Base-by-base conservation (phyloP, 2,329 filamentous ascomycete species). In the Beauveria varroae region DNA sequence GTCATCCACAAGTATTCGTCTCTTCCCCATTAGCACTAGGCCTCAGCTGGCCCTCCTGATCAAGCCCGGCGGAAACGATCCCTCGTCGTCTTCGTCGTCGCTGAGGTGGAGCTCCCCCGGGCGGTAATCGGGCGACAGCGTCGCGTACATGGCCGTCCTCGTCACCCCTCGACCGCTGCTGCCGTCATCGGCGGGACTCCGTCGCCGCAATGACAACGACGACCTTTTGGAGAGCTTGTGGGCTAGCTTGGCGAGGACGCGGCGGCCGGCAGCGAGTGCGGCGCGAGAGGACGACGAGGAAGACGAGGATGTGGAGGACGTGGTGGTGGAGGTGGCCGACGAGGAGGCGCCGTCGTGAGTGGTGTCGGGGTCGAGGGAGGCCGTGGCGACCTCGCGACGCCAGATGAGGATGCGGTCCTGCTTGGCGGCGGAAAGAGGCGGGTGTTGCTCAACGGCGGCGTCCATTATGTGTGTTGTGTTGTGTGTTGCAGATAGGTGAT, bases 351-450 rank as follows among this genome's bases (percentile, higher is more conserved):
- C 54, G n/a, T 65, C 64, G 51, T 64, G 67, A 24, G 61, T 65
- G 1, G 71, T 69, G 54, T 73, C 74, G 44, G 63, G 65, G 65
- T 73, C 74, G 40, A 66, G 65, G 18, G 71, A 69, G 53, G 73
- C 70, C 51, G 83, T 78, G 70, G 83, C 81, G 53, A 83, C 78
- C 70, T 83, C 81, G 57, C 71, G 71, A 60, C 78, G 77, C 81
- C 81, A 84, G 63, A 78, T 73, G 62, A 78, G 70, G 64, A 83
- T 80, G 68, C 76, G 75, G 54, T 72, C 68, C 54, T 75, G 71
- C 61, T 74, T 74, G 58, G 72, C 67, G 37, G 56, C 30, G 57
- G 61, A 52, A 51, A 57, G 43, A 54, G 55, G 64, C 61, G 46
- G 59, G 52, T 37, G n/a, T 56, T 57, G 60, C 26, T 57, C 61